Evolutionary conservation across 768 basidiomycete genomes (phyloP), one percentile per base, ranked within the genome.

Genomic region (Serpula lacrymans): DNA sequence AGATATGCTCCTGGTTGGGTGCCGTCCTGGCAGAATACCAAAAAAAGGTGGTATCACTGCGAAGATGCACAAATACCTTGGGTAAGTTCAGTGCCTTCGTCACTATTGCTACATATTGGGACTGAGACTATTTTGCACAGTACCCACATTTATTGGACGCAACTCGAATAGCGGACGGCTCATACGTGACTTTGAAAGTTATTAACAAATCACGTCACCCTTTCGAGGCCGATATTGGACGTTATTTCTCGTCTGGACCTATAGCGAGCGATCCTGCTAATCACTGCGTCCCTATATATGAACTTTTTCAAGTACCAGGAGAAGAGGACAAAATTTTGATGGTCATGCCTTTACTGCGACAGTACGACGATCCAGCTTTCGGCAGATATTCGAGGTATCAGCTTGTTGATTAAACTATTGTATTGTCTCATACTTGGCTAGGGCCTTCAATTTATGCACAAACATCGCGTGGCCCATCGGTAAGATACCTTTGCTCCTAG

Each of bases 311-410:
- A 22, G 34, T 42, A 9, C 41, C 41, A 11, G 41, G 27, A 9
- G 26, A 17, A 16, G 13, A 11, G 12, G 41, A 42, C 27, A 4
- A 18, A 12, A 16, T 38, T 16, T 2, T 42, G 11, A 12, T 37
- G 7, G 35, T 42, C 10, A 42, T 42, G 41, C 41, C 41, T 23
- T 17, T 39, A 5, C 41, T 42, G 12, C 34, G 17, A 12, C 13
- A 38, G 12, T 21, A 14, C 4, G 11, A 18, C 6, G 11, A 23
- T 16, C 41, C 41, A 2, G 13, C 26, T 6, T 39, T 5, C 21
- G 24, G 17, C 41, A 42, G 35, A 13, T 42, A 13, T 22, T 42
- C 27, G 41, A 42, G 41, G 41, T 42, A 24, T 6, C 37, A 6
- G 8, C 6, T 34, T 17, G 30, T 37, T 8, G 38, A 6, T 24